Conservation (phyloP, 257 asterid genomes). For the Misopates orontium region DNA sequence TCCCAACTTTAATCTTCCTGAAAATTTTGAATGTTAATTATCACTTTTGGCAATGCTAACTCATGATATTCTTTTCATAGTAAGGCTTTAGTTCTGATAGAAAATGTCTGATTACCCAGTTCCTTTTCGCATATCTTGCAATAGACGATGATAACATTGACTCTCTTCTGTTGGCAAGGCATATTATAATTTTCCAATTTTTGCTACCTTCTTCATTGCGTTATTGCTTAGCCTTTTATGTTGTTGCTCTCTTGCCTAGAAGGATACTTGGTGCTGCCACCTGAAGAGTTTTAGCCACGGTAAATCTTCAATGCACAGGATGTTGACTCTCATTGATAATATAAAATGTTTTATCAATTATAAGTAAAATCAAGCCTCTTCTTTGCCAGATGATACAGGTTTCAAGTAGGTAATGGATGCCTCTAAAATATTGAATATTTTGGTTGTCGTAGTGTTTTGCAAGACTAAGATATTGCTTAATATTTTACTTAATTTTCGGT, state of each 20-base stretch:
- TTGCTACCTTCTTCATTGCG: background rate
- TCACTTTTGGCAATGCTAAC: constrained; percentile 4
- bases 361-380: no score
- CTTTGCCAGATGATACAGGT: background rate
- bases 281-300: background rate
- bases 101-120: background rate
- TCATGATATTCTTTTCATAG: background rate
- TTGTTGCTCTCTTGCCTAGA: background rate
- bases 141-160: background rate
- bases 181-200: background rate
- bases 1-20: background rate
- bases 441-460: background rate
- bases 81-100: background rate
- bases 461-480: background rate
- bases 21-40: background rate
- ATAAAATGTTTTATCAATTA: no score
- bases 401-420: background rate
- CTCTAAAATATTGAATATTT: background rate
- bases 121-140: background rate
- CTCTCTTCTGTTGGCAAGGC: background rate
- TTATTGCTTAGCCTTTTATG: background rate
- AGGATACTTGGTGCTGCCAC: background rate
- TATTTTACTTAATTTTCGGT: background rate
- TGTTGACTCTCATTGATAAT: background rate
- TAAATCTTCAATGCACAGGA: background rate